Evolutionary conservation across 2,329 filamentous ascomycete genomes (phyloP).

Genomic region (Xylaria multiplex): DNA sequence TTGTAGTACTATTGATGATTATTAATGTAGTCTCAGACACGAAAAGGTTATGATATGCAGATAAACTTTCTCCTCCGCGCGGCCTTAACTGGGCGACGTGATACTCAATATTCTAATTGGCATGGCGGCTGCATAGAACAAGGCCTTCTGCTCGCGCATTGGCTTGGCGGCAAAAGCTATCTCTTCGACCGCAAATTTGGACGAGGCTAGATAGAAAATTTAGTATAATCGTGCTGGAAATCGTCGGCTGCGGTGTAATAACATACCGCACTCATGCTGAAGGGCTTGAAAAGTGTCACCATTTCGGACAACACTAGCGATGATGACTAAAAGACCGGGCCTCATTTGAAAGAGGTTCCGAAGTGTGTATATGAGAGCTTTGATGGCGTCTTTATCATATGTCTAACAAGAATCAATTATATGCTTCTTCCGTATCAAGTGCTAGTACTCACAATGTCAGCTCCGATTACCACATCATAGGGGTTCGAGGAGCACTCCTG

Average conservation of each 20-base stretch:
- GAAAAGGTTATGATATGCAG: not conserved
- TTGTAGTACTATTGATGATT: not conserved
- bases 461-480: conserved; percentile 48
- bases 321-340: conserved; percentile 61
- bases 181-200: conserved; percentile 50
- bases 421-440: no score
- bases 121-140: conserved; percentile 55
- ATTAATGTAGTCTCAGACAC: not conserved
- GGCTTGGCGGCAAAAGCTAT: conserved; percentile 55
- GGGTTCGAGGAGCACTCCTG: conserved; percentile 39
- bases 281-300: conserved; percentile 69
- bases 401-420: conserved; percentile 55
- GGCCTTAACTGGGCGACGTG: conserved; percentile 18
- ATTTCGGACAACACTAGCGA: conserved; percentile 71
- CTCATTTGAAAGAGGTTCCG: conserved; percentile 65
- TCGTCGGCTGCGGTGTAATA: not conserved
- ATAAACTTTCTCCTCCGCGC: not conserved
- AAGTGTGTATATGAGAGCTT: conserved; percentile 66
- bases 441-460: conserved; percentile 46
- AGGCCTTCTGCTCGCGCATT: conserved; percentile 55
- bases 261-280: conserved; percentile 66
- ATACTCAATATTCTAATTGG: conserved; percentile 47
- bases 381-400: conserved; percentile 68
- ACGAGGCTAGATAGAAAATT: conserved; percentile 43
- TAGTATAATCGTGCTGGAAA: not conserved